A percentile compares a stretch with the other conserved stretches of the same genome.
phyloP scores from a whole-genome alignment of 2,329 filamentous ascomycete species.

The Pestalotiopsis sp. region DNA sequence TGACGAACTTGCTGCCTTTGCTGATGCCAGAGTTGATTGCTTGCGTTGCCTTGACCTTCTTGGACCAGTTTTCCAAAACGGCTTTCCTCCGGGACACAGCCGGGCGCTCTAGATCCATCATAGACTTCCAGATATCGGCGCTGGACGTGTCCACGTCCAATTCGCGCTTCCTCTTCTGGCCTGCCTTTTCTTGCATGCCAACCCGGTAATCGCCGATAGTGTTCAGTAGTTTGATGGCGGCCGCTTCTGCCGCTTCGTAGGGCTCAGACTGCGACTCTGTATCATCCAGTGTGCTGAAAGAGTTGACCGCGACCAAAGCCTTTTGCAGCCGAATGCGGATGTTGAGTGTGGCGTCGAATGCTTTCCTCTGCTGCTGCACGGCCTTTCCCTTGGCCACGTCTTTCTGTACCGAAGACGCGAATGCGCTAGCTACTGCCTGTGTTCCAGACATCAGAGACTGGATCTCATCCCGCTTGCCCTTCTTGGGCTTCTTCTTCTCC shows the following conservation, averaged over 20 bases:
- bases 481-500: constrained; percentile 20
- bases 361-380: constrained; percentile 81
- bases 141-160: constrained; percentile 61
- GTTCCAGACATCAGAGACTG: constrained; percentile 37
- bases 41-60: constrained; percentile 69
- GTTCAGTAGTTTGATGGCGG: constrained; percentile 83
- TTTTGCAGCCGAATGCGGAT: constrained; percentile 93
- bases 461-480: constrained; percentile 37
- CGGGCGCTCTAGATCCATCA: constrained; percentile 66
- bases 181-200: constrained; percentile 54
- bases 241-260: constrained; percentile 80
- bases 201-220: constrained; percentile 73
- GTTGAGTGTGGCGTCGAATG: constrained; percentile 88
- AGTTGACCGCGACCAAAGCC: constrained; percentile 80
- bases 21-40: constrained; percentile 49
- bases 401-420: constrained; percentile 66
- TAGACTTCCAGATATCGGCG: constrained; percentile 72
- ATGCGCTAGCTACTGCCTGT: constrained; percentile 64
- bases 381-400: constrained; percentile 86
- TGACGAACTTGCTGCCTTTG: constrained; percentile 49
- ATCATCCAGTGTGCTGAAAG: constrained; percentile 56
- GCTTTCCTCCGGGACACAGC: constrained; percentile 66
- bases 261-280: constrained; percentile 50
- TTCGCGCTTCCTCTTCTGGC: constrained; percentile 44
- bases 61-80: constrained; percentile 88